These are phyloP conservation scores for Iberis amara DNA, from an alignment of 441 rosid genomes.

Conservation along the genomic window DNA sequence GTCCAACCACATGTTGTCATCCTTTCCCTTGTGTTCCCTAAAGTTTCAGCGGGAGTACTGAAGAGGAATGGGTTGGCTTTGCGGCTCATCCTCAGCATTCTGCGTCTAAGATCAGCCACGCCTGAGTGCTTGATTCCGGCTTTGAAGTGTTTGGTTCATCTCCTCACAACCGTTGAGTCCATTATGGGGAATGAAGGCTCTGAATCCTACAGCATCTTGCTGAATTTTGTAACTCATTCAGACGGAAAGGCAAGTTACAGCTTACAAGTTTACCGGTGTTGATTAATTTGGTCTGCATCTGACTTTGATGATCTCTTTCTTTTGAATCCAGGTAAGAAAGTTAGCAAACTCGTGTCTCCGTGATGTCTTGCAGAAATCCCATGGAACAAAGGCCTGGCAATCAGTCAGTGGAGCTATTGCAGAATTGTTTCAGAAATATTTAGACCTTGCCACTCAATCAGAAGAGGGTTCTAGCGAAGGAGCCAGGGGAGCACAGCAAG, in stretches of 20 bases:
- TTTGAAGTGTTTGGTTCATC: constrained; percentile 55
- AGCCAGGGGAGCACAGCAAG: constrained; percentile 68
- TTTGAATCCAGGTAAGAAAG: constrained; percentile 55
- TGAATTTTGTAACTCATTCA: constrained; percentile 48
- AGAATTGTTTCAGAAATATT: constrained; percentile 54
- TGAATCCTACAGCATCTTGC: constrained; percentile 39
- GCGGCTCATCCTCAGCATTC: constrained; percentile 36
- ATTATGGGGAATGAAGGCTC: constrained; percentile 44
- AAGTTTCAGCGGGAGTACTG: constrained; percentile 38
- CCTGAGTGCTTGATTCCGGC: constrained; percentile 45
- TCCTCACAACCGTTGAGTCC: constrained; percentile 42
- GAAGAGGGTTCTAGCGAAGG: constrained; percentile 41
- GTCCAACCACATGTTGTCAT: constrained; percentile 52
- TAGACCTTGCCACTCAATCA: constrained; percentile 68
- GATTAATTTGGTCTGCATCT: constrained; percentile 4
- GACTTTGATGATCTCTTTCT: constrained; percentile 10
- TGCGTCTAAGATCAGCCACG: constrained; percentile 40
- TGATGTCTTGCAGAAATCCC: constrained; percentile 54
- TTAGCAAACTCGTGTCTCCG: constrained; percentile 56
- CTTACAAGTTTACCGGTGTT: neutral
- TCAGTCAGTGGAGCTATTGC: constrained; percentile 67
- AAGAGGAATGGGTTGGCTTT: constrained; percentile 50
- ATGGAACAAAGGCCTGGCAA: constrained; percentile 39
- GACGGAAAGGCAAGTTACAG: constrained; percentile 55
- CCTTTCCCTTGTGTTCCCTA: constrained; percentile 54